Conservation (phyloP, 2,329 filamentous ascomycete species). For the Huntiella decipiens region DNA sequence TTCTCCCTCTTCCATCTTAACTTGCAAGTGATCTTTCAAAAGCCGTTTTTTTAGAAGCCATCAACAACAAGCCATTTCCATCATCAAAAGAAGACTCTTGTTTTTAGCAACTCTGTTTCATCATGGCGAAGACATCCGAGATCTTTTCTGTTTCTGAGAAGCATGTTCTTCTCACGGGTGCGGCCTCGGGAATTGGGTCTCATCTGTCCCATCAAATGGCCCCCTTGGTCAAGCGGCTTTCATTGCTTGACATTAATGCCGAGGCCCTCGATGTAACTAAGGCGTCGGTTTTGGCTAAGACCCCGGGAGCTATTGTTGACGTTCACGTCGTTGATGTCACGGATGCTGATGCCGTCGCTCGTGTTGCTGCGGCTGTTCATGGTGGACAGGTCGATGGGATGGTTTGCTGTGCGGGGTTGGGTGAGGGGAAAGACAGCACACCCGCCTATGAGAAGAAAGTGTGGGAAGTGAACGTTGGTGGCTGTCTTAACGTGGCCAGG, state of each 20-base stretch:
- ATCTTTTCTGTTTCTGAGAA: constrained; percentile 73
- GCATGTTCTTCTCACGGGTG: constrained; percentile 74
- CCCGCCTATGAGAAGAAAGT: constrained; percentile 82
- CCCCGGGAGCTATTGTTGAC: constrained; percentile 31
- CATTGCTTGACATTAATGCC: constrained; percentile 79
- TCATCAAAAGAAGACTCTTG: no score
- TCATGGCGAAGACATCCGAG: no score
- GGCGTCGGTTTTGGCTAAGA: background rate
- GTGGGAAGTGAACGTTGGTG: constrained; percentile 84
- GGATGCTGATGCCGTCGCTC: constrained; percentile 1
- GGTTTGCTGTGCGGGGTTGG: constrained; percentile 92
- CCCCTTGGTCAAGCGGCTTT: constrained; percentile 70
- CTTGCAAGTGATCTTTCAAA: no score
- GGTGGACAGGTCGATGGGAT: constrained; percentile 80
- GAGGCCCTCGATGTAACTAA: background rate
- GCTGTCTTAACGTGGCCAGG: constrained; percentile 66
- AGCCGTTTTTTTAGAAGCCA: no score
- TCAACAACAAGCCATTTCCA: no score
- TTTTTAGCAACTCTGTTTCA: no score
- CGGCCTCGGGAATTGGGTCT: constrained; percentile 70
- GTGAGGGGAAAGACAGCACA: constrained; percentile 74
- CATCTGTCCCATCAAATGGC: constrained; percentile 89
- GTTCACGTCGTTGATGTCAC: constrained; percentile 45
- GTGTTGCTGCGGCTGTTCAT: constrained; percentile 21
- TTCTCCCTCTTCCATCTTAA: no score